Percentiles rank a stretch among this genome's conserved stretches.
Conservation (phyloP, 2,329 filamentous ascomycete species). For the Byssoonygena ceratinophila region DNA sequence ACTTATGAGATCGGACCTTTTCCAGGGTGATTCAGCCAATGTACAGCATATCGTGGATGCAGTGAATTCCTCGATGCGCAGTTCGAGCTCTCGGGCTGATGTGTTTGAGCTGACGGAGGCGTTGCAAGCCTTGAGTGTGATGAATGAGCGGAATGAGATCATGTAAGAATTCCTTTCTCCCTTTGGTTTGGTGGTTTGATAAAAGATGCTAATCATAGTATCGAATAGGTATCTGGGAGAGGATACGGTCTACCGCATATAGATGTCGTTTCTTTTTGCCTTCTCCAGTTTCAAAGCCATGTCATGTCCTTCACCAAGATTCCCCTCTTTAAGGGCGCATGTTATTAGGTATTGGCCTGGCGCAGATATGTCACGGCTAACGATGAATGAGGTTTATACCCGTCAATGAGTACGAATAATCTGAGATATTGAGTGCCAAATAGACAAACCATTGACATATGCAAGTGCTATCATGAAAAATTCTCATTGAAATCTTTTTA, state of each 20-base stretch:
- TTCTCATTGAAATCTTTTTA: not conserved
- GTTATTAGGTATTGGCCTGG: too few species aligned
- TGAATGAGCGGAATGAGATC: slow-evolving; percentile 78
- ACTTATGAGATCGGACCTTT: slow-evolving; percentile 70
- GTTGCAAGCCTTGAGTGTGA: slow-evolving; percentile 61
- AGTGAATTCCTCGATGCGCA: slow-evolving; percentile 61
- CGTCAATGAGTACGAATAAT: too few species aligned
- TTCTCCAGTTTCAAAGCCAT: not conserved
- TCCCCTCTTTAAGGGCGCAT: too few species aligned
- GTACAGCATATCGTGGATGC: slow-evolving; percentile 64
- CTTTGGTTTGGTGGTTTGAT: slow-evolving; percentile 2
- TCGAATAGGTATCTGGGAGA: slow-evolving; percentile 40
- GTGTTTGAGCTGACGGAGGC: slow-evolving; percentile 64
- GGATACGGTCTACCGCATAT: slow-evolving; percentile 61
- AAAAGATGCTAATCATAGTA: slow-evolving; percentile 12
- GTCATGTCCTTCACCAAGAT: not conserved
- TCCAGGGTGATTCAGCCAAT: slow-evolving; percentile 66
- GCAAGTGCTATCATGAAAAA: too few species aligned
- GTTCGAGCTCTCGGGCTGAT: slow-evolving; percentile 38
- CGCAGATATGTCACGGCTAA: not conserved
- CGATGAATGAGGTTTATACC: not conserved
- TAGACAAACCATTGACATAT: too few species aligned
- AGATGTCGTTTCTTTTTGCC: slow-evolving; percentile 15
- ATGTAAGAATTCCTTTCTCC: slow-evolving; percentile 58
- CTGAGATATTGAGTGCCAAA: too few species aligned